phyloP scores from a whole-genome alignment of 148 eudicot genomes.

The Camellia lanceoleosa region DNA sequence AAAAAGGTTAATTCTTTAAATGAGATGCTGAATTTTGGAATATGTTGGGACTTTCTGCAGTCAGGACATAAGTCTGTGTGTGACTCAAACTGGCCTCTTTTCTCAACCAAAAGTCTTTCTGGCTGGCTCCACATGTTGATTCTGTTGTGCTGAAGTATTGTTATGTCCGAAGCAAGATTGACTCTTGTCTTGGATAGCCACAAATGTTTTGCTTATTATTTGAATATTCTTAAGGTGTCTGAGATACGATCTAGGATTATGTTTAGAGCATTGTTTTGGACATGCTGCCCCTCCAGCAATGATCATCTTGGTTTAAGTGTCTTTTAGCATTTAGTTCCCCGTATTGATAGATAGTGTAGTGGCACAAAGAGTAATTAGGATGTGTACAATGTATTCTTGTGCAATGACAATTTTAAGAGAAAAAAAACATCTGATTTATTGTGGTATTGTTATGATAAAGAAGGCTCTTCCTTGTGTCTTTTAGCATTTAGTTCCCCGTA shows the following conservation, averaged over 20 bases:
- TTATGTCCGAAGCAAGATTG: background rate
- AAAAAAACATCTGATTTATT: background rate
- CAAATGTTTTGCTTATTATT: background rate
- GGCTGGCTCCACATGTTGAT: background rate
- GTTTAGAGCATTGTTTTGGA: background rate
- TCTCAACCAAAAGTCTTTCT: background rate
- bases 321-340: background rate
- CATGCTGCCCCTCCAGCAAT: background rate
- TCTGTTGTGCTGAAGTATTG: background rate
- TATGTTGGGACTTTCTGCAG: background rate
- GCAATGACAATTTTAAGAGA: background rate
- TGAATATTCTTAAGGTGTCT: background rate
- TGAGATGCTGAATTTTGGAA: background rate
- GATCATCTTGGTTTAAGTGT: background rate
- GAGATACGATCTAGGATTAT: background rate
- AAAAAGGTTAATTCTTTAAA: background rate
- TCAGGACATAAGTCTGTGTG: background rate
- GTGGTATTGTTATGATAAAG: constrained; percentile 1
- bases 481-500: background rate
- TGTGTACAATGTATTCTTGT: background rate
- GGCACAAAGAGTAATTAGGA: background rate
- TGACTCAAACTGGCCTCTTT: background rate
- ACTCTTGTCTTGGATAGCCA: background rate
- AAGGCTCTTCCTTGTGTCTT: background rate
- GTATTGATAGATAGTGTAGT: background rate